Base-by-base conservation (phyloP, 164 flowering plant species). In the Tetrastigma voinierianum region DNA sequence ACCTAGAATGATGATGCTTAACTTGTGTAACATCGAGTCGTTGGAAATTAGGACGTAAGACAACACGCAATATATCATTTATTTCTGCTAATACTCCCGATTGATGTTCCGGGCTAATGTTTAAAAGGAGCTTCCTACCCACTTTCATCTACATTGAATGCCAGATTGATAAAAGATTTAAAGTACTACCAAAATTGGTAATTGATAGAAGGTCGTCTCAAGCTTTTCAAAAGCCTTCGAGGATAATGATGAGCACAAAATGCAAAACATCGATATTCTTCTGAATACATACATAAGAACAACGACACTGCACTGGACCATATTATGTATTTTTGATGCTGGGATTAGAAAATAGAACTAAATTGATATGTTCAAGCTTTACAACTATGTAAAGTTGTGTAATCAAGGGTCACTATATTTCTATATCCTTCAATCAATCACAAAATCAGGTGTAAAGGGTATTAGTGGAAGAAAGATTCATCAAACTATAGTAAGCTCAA, bases 81-180 rank as follows among this genome's bases (percentile, higher is more conserved):
- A 78, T 51, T 60, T 82, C 86, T n/a, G n/a, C 67, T 66, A 62
- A 65, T 61, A 64, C 64, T 82, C n/a, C 86, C 51, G 66, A 62
- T 25, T 74, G 87, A 72, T 86, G 89, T 74, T 76, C 15, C 96
- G 90, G 65, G 90, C 82, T 88, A 95, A 70, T 67, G 98, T 82
- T 25, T 88, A 88, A 84, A 87, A 90, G 47, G 97, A 96, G 74
- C 97, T 91, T 75, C 97, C 98, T 18, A 49, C 70, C 97, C 97
- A 86, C 86, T 90, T 95, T 80, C 81, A 55, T 91, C 98, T 68
- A 90, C 86, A 76, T 72, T 73, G 51, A 91, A 19, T 47, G 90
- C 83, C 98, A 91, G 87, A 81, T 46, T 49, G 15, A 65, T 24
- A 59, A 59, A 62, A 61, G 70, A 32, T 44, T 51, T 54, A 12